phyloP scores from a whole-genome alignment of 2,329 filamentous ascomycete genomes.

The Alternaria triticina region DNA sequence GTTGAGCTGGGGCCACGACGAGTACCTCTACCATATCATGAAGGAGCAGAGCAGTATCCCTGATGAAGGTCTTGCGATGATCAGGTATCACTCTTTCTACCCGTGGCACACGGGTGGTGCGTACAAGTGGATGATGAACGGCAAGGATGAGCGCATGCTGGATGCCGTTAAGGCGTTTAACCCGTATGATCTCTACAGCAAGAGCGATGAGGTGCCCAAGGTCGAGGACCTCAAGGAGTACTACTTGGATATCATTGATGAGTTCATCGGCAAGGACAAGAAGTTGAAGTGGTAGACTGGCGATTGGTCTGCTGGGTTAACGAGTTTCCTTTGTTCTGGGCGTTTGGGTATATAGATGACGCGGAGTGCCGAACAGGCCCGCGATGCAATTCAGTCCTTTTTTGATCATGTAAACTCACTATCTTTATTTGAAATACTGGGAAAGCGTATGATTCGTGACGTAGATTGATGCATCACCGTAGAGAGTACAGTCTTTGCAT shows the following conservation, averaged over 20 bases:
- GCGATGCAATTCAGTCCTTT: background rate
- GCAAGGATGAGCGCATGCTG: conserved; percentile 80
- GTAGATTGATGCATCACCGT: too few species aligned
- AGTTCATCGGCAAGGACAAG: conserved; percentile 71
- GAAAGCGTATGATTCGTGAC: too few species aligned
- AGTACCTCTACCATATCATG: conserved; percentile 85
- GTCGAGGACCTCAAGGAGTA: conserved; percentile 76
- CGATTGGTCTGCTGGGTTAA: background rate
- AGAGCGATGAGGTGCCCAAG: conserved; percentile 81
- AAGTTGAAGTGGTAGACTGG: conserved; percentile 70
- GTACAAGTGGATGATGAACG: conserved; percentile 82
- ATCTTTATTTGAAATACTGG: too few species aligned
- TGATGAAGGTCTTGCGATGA: conserved; percentile 86
- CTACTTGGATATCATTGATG: conserved; percentile 61
- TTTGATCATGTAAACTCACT: too few species aligned
- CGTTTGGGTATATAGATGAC: background rate
- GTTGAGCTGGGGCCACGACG: conserved; percentile 89
- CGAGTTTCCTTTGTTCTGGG: conserved; percentile 5
- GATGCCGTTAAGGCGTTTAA: conserved; percentile 86
- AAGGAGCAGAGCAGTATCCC: conserved; percentile 83
- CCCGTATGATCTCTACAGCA: conserved; percentile 90
- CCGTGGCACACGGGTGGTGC: conserved; percentile 86
- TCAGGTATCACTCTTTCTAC: conserved; percentile 92
- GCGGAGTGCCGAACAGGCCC: conserved; percentile 25
- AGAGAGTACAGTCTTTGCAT: too few species aligned